Evolutionary conservation across 495 filamentous ascomycete genomes (phyloP).

Genomic region (Penicillium egyptiacum): DNA sequence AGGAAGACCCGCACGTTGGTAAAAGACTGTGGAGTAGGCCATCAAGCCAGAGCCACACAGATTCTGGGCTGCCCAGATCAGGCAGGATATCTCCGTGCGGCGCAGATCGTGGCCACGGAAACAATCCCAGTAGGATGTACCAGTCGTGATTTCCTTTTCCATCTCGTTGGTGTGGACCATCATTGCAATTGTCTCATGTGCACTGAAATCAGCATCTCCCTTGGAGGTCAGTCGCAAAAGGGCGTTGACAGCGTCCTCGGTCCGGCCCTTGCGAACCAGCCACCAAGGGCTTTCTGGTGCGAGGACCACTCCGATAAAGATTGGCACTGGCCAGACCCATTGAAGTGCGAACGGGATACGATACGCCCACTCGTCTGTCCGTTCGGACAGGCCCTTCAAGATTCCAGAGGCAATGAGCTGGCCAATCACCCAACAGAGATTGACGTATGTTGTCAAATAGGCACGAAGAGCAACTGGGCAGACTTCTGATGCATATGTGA

Average conservation of each 20-base stretch:
- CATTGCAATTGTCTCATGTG: conserved; percentile 73
- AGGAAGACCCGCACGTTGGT: conserved; percentile 42
- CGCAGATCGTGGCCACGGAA: conserved; percentile 69
- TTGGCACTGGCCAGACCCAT: conserved; percentile 78
- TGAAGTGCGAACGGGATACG: conserved; percentile 68
- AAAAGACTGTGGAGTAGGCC: conserved; percentile 74
- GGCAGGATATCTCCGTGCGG: conserved; percentile 72
- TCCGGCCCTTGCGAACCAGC: conserved; percentile 67
- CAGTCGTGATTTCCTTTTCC: conserved; percentile 63
- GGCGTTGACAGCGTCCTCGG: conserved; percentile 63
- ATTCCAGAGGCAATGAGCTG: conserved; percentile 70
- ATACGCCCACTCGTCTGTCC: conserved; percentile 61
- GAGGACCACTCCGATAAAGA: conserved; percentile 65
- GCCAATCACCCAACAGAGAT: conserved; percentile 76
- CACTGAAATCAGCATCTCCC: conserved; percentile 57
- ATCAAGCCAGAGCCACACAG: conserved; percentile 71
- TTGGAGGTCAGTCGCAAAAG: conserved; percentile 61
- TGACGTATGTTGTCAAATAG: conserved; percentile 74
- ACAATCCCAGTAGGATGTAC: conserved; percentile 67
- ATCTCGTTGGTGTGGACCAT: conserved; percentile 77
- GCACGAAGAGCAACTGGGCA: conserved; percentile 69
- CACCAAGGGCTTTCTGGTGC: conserved; percentile 81
- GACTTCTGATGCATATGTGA: conserved; percentile 78
- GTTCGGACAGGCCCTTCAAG: conserved; percentile 48
- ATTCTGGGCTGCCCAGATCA: conserved; percentile 78